A percentile compares a stretch with the other conserved stretches of the same genome.
Conservation (phyloP, 2,329 filamentous ascomycete species). For the Colletotrichum agaves region DNA sequence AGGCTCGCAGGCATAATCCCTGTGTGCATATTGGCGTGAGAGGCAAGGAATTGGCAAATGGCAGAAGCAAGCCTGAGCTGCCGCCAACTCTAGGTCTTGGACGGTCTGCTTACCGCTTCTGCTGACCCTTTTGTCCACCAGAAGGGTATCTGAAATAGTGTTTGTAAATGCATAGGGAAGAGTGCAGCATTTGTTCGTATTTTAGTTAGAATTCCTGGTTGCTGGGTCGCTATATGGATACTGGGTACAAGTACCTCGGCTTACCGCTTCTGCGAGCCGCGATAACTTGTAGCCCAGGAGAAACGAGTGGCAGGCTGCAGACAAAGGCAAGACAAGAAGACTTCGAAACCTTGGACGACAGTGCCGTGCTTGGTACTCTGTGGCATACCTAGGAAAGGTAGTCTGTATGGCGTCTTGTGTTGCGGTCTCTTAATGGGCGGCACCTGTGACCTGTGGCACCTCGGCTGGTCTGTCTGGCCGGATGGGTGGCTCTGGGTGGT, state of each 20-base stretch:
- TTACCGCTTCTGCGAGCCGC: background rate
- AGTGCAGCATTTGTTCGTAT: too few relatives aligned
- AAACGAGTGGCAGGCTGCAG: background rate
- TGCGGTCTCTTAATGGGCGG: background rate
- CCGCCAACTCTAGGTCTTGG: background rate
- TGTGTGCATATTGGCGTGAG: background rate
- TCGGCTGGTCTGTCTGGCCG: background rate
- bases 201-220: too few relatives aligned
- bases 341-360: too few relatives aligned
- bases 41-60: background rate
- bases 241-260: too few relatives aligned
- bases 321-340: too few relatives aligned
- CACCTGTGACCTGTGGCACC: background rate
- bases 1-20: slow-evolving; percentile 8
- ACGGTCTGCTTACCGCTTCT: background rate
- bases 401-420: background rate
- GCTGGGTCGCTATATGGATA: too few relatives aligned
- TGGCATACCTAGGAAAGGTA: too few relatives aligned
- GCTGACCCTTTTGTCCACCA: too few relatives aligned
- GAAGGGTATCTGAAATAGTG: too few relatives aligned
- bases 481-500: background rate
- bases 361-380: too few relatives aligned
- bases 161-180: too few relatives aligned
- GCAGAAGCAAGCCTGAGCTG: background rate
- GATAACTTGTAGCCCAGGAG: background rate